A percentile compares a stretch with the other conserved stretches of the same genome.
Conservation (phyloP, 768 basidiomycete genomes). For the Rhodotorula paludigena region DNA sequence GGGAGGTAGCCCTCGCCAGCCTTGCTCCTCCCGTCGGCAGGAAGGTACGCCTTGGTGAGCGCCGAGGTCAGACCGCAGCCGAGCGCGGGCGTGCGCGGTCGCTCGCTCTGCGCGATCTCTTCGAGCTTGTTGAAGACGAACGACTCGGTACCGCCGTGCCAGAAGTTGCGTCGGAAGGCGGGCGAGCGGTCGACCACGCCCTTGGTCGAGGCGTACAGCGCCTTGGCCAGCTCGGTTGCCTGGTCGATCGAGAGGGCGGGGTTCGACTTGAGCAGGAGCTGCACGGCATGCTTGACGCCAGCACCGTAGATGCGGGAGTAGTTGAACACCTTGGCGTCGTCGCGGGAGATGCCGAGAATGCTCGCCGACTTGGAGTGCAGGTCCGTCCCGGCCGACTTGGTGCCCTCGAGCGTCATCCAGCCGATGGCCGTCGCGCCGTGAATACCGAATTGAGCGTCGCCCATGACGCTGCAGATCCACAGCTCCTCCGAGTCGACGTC, state of each 20-base stretch:
- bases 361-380: conserved; percentile 91
- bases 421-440: conserved; percentile 95
- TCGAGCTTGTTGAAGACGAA: conserved; percentile 97
- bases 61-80: conserved; percentile 91
- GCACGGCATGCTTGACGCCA: conserved; percentile 85
- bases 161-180: conserved; percentile 77
- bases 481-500: conserved; percentile 98
- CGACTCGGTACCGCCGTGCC: conserved; percentile 94
- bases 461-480: conserved; percentile 98
- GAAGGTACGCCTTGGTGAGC: conserved; percentile 81
- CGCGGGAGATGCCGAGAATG: conserved; percentile 86
- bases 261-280: conserved; percentile 79
- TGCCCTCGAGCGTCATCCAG: conserved; percentile 99
- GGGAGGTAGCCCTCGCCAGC: conserved; percentile 81
- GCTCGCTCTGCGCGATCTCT: conserved; percentile 79
- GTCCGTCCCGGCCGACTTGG: conserved; percentile 89
- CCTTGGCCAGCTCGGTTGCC: conserved; percentile 73
- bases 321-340: conserved; percentile 97
- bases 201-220: conserved; percentile 86
- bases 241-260: conserved; percentile 68
- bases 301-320: conserved; percentile 99
- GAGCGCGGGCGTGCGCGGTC: conserved; percentile 84
- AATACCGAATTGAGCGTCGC: conserved; percentile 92
- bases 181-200: conserved; percentile 64
- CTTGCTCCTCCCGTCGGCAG: conserved; percentile 49